Base-by-base conservation (phyloP, 192 early-diverging fungal genomes). In the Dissophora ornata region DNA sequence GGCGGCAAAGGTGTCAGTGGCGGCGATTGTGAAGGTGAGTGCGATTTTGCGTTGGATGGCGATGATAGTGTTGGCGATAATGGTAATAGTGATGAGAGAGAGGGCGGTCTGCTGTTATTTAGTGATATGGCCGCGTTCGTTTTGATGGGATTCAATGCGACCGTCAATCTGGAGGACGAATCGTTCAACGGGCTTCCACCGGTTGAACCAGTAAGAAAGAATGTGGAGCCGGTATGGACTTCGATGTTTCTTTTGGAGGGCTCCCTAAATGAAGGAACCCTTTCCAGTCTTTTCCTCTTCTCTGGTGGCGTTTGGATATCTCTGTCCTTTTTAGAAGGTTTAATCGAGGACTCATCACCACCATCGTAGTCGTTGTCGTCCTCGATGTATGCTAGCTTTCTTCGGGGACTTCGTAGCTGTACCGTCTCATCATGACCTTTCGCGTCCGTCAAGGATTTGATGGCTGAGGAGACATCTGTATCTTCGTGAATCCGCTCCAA, bases 1-100 rank as follows among this genome's bases (percentile, higher is more conserved):
- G 21, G 8, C 19, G 64, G 53, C 34, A 38, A 38, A 6, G 36
- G 53, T 26, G 64, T 48, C 54, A 56, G 16, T 19, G 57, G 26
- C 11, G 50, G n/a, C 1, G 50, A 21, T 44, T 36, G 15, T n/a
- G 51, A 55, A 13, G 11, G 4, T n/a, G 62, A 2, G 6, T 2
- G 9, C n/a, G 12, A 13, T 25, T 32, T 22, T 13, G 21, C 29
- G 1, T 9, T 18, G 25, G 41, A 46, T 30, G 57, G 36, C 18
- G 54, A 3, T 52, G 50, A 28, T 52, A 18, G 3, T 8, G 50
- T 4, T 52, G 50, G 8, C 25, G 21, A 18, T 52, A 4, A 4
- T 38, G 33, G 16, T 33, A 33, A 18, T 56, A 21, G 46, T 16
- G 45, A 47, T 47, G n/a, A n/a, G n/a, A 9, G 18, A 47, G 50